phyloP scores from a whole-genome alignment of 2,329 filamentous ascomycete genomes.

The Curvularia spicifera region DNA sequence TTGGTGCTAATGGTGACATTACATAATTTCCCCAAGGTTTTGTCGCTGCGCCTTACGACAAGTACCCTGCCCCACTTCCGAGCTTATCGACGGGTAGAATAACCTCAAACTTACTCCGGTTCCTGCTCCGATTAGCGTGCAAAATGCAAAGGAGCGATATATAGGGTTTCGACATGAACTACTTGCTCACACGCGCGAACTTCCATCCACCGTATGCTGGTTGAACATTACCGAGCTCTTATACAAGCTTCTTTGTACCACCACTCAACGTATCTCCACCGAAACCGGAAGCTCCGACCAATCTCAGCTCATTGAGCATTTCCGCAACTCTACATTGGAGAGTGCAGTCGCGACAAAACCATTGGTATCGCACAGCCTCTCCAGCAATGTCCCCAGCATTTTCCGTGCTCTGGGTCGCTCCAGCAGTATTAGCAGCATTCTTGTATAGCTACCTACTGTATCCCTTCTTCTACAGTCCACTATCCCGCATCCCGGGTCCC shows the following conservation, averaged over 20 bases:
- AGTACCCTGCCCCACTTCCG: slow-evolving; percentile 1
- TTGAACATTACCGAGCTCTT: neutral
- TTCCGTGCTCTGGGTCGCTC: neutral
- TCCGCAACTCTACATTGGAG: neutral
- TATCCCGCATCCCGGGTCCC: slow-evolving; percentile 46
- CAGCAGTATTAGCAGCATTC: neutral
- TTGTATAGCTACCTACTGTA: neutral
- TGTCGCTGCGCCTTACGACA: neutral
- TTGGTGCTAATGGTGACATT: neutral
- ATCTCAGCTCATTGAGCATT: neutral
- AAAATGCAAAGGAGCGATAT: neutral
- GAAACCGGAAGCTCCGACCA: neutral
- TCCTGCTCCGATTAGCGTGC: neutral
- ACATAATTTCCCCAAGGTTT: neutral
- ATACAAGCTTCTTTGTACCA: neutral
- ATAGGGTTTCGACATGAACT: neutral
- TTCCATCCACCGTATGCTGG: neutral
- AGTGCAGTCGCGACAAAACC: neutral
- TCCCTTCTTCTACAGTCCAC: slow-evolving; percentile 1
- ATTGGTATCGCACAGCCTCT: neutral
- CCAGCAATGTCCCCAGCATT: neutral
- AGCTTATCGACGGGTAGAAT: neutral
- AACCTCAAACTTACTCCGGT: neutral
- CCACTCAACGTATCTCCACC: neutral
- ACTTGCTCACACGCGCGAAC: neutral